Conservation (phyloP, 2,329 filamentous ascomycete genomes). For the Tolypocladium tropicale region DNA sequence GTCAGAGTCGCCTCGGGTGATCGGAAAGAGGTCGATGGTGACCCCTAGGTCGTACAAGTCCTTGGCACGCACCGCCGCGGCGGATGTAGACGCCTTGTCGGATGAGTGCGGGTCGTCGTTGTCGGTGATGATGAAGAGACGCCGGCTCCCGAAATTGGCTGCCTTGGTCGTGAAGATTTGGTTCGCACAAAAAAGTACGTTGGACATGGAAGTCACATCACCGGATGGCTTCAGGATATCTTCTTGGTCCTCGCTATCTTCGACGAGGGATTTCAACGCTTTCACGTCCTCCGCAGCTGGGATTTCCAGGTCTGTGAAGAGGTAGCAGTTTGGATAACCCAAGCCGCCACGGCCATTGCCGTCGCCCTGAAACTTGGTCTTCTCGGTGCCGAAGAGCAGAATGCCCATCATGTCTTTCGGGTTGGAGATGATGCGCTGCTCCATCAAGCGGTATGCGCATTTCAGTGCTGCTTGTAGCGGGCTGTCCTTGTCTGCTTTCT, state of each 20-base stretch:
- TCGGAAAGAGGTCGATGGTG: conserved; percentile 85
- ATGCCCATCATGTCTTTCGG: conserved; percentile 97
- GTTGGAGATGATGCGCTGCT: conserved; percentile 95
- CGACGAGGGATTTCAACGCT: conserved; percentile 61
- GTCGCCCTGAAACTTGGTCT: conserved; percentile 67
- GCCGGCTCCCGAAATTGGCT: conserved; percentile 83
- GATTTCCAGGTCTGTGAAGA: conserved; percentile 79
- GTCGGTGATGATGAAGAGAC: conserved; percentile 93
- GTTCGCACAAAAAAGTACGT: conserved; percentile 88
- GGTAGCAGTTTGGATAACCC: conserved; percentile 83
- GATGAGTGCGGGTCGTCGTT: conserved; percentile 74
- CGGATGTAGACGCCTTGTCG: conserved; percentile 62
- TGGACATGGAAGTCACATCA: conserved; percentile 70
- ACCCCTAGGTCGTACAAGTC: conserved; percentile 92
- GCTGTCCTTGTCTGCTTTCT: conserved; percentile 69
- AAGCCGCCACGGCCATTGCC: conserved; percentile 48
- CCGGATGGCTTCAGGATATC: conserved; percentile 60
- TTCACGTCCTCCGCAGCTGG: conserved; percentile 84
- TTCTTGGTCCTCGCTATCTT: conserved; percentile 64
- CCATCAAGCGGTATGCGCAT: conserved; percentile 91
- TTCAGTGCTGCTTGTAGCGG: conserved; percentile 78
- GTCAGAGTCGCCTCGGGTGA: conserved; percentile 56
- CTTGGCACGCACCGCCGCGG: conserved; percentile 79
- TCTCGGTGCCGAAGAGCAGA: conserved; percentile 79
- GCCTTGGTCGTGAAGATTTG: conserved; percentile 94